Evolutionary conservation across 345 rosid genomes (phyloP).

Genomic region (Euphorbia peplus): DNA sequence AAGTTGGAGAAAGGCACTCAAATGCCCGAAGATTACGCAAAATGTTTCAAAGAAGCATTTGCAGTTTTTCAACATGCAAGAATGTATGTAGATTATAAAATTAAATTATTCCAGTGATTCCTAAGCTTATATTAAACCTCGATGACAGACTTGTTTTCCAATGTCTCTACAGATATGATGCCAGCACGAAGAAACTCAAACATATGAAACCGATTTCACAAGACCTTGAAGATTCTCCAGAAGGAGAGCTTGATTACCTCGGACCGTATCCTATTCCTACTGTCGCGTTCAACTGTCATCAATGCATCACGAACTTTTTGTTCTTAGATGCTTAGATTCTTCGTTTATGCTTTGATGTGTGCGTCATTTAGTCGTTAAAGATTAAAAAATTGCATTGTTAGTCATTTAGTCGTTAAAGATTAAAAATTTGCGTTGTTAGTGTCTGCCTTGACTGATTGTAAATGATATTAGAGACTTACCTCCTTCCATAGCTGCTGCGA

Average conservation of each 20-base stretch:
- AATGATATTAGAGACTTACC: slow-evolving; percentile 55
- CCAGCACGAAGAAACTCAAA: slow-evolving; percentile 42
- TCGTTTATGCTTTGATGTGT: too few relatives aligned
- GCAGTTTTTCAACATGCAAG: slow-evolving; percentile 86
- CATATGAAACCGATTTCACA: slow-evolving; percentile 64
- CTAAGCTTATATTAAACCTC: neutral
- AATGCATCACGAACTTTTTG: too few relatives aligned
- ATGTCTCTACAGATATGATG: slow-evolving; percentile 57
- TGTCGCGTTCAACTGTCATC: neutral
- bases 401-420: too few relatives aligned
- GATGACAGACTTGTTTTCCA: neutral
- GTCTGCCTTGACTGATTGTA: slow-evolving; percentile 28
- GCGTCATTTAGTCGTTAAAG: too few relatives aligned
- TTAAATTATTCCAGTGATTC: neutral
- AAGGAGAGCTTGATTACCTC: slow-evolving; percentile 65
- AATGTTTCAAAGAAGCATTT: slow-evolving; percentile 63
- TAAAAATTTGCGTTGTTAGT: too few relatives aligned
- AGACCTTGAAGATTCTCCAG: slow-evolving; percentile 40
- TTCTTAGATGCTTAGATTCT: too few relatives aligned
- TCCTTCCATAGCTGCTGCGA: slow-evolving; percentile 63
- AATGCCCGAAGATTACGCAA: slow-evolving; percentile 74
- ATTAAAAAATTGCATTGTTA: too few relatives aligned
- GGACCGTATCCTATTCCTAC: slow-evolving; percentile 82
- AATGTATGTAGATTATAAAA: slow-evolving; percentile 39
- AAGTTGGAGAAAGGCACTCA: slow-evolving; percentile 67